Evolutionary conservation across 2,329 filamentous ascomycete genomes (phyloP).

Genomic region (Neodidymelliopsis sp.): DNA sequence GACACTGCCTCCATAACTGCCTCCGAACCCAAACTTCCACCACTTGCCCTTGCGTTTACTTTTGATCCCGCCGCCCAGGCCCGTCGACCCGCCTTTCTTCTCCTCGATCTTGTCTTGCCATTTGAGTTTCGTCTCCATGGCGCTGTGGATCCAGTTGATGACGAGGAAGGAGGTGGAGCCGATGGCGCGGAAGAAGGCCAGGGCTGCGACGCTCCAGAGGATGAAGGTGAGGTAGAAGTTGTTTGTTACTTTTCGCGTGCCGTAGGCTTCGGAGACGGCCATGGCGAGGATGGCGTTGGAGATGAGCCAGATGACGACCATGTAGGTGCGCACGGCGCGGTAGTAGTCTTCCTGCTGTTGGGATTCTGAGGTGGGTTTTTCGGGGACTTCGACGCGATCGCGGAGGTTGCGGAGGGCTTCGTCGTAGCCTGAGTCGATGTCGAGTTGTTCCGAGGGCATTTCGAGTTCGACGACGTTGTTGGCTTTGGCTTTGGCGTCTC

Average conservation of each 20-base stretch:
- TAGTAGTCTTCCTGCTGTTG: constrained; percentile 99
- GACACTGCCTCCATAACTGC: constrained; percentile 28
- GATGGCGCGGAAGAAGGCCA: constrained; percentile 88
- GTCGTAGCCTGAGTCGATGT: constrained; percentile 97
- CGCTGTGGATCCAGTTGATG: constrained; percentile 81
- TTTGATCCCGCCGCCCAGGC: constrained; percentile 36
- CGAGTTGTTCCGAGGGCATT: constrained; percentile 97
- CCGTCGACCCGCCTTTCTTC: constrained; percentile 36
- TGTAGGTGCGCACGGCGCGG: constrained; percentile 94
- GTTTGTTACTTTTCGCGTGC: constrained; percentile 71
- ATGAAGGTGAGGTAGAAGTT: constrained; percentile 95
- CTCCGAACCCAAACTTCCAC: constrained; percentile 25
- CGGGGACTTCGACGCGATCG: constrained; percentile 84
- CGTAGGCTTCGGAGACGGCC: constrained; percentile 88
- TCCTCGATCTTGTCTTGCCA: constrained; percentile 49
- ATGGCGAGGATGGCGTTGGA: constrained; percentile 92
- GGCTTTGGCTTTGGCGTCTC: constrained; percentile 79
- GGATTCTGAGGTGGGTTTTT: constrained; percentile 67
- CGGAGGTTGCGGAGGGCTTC: constrained; percentile 95
- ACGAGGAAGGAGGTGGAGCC: constrained; percentile 83
- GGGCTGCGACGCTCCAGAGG: constrained; percentile 84
- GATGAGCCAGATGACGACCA: constrained; percentile 95
- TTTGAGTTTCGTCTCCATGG: constrained; percentile 85
- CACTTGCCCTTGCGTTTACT: constrained; percentile 33
- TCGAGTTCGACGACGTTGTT: constrained; percentile 86